Evolutionary conservation across 768 basidiomycete genomes (phyloP), one percentile per base, ranked within the genome.

Genomic region (Asterophora parasitica): DNA sequence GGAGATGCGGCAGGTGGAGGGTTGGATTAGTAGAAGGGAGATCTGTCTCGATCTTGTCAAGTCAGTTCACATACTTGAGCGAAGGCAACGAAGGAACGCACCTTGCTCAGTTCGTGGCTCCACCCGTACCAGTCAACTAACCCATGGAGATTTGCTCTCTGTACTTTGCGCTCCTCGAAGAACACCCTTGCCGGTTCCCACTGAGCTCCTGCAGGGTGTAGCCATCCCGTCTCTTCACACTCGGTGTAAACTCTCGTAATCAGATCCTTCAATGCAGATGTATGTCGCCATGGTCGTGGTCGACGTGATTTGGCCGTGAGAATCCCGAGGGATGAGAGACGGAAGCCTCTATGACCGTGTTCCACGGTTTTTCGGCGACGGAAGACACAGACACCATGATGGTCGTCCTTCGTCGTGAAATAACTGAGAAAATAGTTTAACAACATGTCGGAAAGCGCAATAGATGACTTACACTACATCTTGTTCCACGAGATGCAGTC

Each of bases 231-330:
- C 35, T 65, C 65, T 43, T 80, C 78, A 48, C 78, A 59, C 11
- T 68, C 65, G 2, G 74, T 62, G 58, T 86, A 82, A 35, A 88
- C 74, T 3, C 65, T 59, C 35, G 67, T 71, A 17, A 81, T 68
- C 28, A 91, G 74, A 1, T 72, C 66, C 58, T 85, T 85, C 27
- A 92, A 73, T 2, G 78, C 75, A 1, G 73, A 63, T 2, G 84
- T 74, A 58, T 92, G 89, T 42, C 71, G 64, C 85, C 88, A 91
- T 9, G 90, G 85, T n/a, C 85, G 74, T 11, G 88, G 77, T 44
- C 84, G 72, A 2, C 66, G 58, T 6, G 84, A 83, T 47, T 75
- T 78, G 4, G 79, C 83, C 16, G 90, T 74, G 1, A 91, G 70
- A 26, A 91, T 75, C 26, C 88, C 88, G 0, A 92, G 69, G 3